A percentile compares a stretch with the other conserved stretches of the same genome.
Conservation (phyloP, 2,329 filamentous ascomycete genomes). For the Fusarium gaditjirri region DNA sequence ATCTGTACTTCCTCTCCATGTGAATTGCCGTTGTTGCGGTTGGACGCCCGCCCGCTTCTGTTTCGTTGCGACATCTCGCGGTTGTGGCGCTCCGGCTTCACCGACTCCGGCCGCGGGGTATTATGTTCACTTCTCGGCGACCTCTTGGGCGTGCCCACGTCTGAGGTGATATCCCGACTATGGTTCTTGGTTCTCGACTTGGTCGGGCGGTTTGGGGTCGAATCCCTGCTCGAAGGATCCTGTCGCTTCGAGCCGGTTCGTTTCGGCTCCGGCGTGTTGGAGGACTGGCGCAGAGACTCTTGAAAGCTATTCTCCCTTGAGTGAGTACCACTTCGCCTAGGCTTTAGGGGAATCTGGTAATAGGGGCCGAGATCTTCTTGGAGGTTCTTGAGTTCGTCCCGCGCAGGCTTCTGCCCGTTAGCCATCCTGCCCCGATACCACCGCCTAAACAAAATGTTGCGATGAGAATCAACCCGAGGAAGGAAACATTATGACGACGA, state of each 20-base stretch:
- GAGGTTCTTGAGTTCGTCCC: conserved; percentile 50
- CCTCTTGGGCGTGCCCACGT: conserved; percentile 39
- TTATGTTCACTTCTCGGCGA: conserved; percentile 40
- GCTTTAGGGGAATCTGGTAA: conserved; percentile 44
- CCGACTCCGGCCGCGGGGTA: conserved; percentile 39
- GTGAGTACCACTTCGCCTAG: conserved; percentile 39
- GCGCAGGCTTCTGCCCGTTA: conserved; percentile 49
- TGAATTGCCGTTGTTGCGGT: conserved; percentile 56
- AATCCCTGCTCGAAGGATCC: conserved; percentile 43
- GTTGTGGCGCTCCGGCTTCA: conserved; percentile 36
- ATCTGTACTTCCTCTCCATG: conserved; percentile 58
- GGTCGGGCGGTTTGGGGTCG: conserved; percentile 39
- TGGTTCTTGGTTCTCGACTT: conserved; percentile 38
- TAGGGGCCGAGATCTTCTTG: conserved; percentile 50
- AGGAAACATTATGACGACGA: conserved; percentile 30
- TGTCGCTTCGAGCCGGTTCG: conserved; percentile 39
- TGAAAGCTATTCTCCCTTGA: conserved; percentile 41
- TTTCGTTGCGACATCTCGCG: conserved; percentile 57
- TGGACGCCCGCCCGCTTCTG: conserved; percentile 57
- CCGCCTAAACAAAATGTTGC: conserved; percentile 45
- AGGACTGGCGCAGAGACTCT: conserved; percentile 37
- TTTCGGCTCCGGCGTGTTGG: conserved; percentile 42
- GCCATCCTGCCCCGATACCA: conserved; percentile 48
- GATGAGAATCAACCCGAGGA: conserved; percentile 47
- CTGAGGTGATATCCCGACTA: conserved; percentile 31